These are phyloP conservation scores for Saccharomycopsis babjevae DNA, from an alignment of 805 yeast genomes.

Conservation along the genomic window DNA sequence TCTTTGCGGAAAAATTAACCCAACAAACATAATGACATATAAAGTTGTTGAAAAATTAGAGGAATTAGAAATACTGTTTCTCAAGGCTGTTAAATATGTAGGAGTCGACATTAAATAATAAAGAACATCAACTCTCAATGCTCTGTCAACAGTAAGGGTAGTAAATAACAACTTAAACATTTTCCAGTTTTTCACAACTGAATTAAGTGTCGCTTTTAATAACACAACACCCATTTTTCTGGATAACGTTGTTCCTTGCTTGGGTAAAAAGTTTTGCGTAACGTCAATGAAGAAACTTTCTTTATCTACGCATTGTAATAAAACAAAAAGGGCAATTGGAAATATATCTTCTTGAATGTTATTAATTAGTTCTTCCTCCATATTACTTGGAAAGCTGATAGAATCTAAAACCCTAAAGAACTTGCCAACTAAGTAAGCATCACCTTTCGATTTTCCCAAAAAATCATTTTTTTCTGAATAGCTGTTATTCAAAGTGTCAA, in stretches of 20 bases:
- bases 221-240: not conserved
- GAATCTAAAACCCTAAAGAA: not conserved
- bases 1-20: constrained; percentile 6
- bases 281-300: not conserved
- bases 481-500: not conserved
- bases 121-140: not conserved
- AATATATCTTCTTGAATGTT: not conserved
- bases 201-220: not conserved
- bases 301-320: not conserved
- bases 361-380: not conserved
- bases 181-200: not conserved
- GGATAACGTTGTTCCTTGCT: not conserved
- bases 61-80: constrained; percentile 2
- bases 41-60: not conserved
- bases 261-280: not conserved
- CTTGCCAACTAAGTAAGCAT: not conserved
- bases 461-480: not conserved
- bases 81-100: not conserved
- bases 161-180: not conserved
- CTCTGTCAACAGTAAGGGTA: not conserved
- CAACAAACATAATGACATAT: not conserved
- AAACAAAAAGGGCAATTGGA: not conserved
- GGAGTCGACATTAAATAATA: not conserved
- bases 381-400: not conserved
- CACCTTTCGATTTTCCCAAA: not conserved